phyloP scores from a whole-genome alignment of 163 green algal genomes.

The Chlorella variabilis region DNA sequence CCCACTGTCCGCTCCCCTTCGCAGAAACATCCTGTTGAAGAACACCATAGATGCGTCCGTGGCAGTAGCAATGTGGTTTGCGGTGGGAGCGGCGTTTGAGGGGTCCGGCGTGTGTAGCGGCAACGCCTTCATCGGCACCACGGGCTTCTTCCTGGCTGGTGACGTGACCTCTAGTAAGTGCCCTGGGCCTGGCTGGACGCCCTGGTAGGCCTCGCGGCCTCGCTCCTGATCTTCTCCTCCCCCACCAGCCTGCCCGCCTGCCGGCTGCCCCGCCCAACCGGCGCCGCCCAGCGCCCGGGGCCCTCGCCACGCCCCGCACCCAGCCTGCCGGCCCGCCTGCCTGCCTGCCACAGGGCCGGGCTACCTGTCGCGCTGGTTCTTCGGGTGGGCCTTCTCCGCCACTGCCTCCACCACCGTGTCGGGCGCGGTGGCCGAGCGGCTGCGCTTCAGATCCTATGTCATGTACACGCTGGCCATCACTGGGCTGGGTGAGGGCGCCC shows the following conservation, averaged over 20 bases:
- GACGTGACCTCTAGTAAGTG: slow-evolving; percentile 1
- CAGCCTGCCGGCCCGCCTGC: too few relatives aligned
- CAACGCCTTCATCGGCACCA: slow-evolving; percentile 56
- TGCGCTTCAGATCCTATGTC: slow-evolving; percentile 63
- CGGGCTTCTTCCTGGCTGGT: slow-evolving; percentile 56
- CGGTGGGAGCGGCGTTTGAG: slow-evolving; percentile 48
- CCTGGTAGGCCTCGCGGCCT: too few relatives aligned
- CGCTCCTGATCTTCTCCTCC: not conserved
- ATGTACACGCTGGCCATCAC: slow-evolving; percentile 70
- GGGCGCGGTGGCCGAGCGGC: slow-evolving; percentile 76
- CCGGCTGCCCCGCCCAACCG: too few relatives aligned
- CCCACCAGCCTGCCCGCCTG: too few relatives aligned
- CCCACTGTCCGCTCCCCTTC: too few relatives aligned
- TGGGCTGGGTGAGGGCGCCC: not conserved
- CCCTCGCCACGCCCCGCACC: not conserved
- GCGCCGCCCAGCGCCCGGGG: not conserved
- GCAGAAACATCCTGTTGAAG: slow-evolving; percentile 77
- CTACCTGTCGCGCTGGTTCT: slow-evolving; percentile 15
- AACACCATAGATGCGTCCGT: slow-evolving; percentile 49
- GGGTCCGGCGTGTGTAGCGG: not conserved
- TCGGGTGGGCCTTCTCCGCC: slow-evolving; percentile 52
- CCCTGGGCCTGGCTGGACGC: not conserved
- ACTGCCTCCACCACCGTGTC: slow-evolving; percentile 75
- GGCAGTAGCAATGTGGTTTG: slow-evolving; percentile 52
- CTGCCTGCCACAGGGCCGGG: not conserved